These are phyloP conservation scores for Neonectria ditissima DNA, from an alignment of 2,329 filamentous ascomycete species.

Conservation along the genomic window DNA sequence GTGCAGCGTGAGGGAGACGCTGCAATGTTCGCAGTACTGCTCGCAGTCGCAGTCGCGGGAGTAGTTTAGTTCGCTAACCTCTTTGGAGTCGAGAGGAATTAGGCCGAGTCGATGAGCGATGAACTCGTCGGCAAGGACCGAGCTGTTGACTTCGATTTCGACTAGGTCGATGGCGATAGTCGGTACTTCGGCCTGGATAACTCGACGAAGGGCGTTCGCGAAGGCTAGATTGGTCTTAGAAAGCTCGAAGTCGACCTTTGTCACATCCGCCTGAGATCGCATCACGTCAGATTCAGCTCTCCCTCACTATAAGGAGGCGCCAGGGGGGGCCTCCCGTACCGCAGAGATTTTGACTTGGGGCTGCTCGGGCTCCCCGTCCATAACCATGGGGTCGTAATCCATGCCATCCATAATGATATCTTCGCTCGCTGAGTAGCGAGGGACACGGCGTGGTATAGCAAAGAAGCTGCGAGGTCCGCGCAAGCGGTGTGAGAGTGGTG, in stretches of 20 bases:
- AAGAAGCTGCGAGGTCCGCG: slow-evolving; percentile 15
- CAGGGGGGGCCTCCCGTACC: slow-evolving; percentile 52
- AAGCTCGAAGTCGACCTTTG: slow-evolving; percentile 91
- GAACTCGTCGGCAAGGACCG: slow-evolving; percentile 97
- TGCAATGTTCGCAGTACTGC: slow-evolving; percentile 92
- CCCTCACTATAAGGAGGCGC: slow-evolving; percentile 17
- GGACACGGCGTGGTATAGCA: slow-evolving; percentile 16
- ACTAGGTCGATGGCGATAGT: slow-evolving; percentile 96
- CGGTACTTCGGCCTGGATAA: slow-evolving; percentile 93
- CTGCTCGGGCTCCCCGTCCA: slow-evolving; percentile 68
- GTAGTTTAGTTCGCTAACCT: slow-evolving; percentile 85
- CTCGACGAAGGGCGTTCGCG: slow-evolving; percentile 90
- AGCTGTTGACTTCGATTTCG: slow-evolving; percentile 91
- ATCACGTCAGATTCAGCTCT: slow-evolving; percentile 41
- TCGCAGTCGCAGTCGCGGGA: slow-evolving; percentile 97
- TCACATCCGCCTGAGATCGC: slow-evolving; percentile 74
- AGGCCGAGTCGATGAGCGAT: slow-evolving; percentile 92
- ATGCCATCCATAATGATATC: slow-evolving; percentile 57
- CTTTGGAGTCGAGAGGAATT: slow-evolving; percentile 86
- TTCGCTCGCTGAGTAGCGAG: slow-evolving; percentile 29
- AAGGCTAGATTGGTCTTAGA: slow-evolving; percentile 90
- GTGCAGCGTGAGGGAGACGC: slow-evolving; percentile 84
- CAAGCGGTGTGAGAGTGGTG: background rate
- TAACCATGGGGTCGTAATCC: slow-evolving; percentile 71
- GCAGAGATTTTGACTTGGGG: slow-evolving; percentile 71